Evolutionary conservation across 2,329 filamentous ascomycete species (phyloP).

Genomic region (Alternaria sp.): DNA sequence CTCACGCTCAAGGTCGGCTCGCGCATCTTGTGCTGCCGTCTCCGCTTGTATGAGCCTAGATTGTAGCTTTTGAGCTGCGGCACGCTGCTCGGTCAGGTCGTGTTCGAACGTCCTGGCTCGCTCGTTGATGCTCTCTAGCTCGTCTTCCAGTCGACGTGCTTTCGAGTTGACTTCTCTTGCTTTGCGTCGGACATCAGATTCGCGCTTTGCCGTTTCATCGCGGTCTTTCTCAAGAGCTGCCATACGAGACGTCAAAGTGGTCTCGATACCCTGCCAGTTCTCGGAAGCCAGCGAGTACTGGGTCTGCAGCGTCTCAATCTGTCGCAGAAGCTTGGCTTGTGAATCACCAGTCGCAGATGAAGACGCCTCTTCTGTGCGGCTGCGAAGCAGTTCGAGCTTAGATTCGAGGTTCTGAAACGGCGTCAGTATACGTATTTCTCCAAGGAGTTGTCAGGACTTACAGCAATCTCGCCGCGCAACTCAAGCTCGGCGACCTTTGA

Average conservation of each 20-base stretch:
- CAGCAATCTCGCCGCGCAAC: constrained; percentile 75
- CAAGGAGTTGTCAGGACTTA: constrained; percentile 26
- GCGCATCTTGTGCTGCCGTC: constrained; percentile 65
- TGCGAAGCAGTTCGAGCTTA: constrained; percentile 86
- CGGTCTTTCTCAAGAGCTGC: constrained; percentile 85
- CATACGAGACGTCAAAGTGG: constrained; percentile 78
- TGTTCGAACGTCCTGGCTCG: constrained; percentile 69
- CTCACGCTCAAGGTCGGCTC: constrained; percentile 63
- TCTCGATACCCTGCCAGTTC: constrained; percentile 97
- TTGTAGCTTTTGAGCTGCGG: constrained; percentile 67
- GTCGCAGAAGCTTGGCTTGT: constrained; percentile 86
- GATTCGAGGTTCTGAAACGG: constrained; percentile 73
- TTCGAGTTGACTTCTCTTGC: constrained; percentile 80
- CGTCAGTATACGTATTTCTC: constrained; percentile 27
- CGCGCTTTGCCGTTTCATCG: constrained; percentile 81
- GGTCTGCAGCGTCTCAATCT: constrained; percentile 93
- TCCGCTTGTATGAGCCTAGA: constrained; percentile 69
- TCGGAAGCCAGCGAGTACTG: constrained; percentile 94
- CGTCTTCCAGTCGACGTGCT: constrained; percentile 75
- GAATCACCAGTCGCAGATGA: constrained; percentile 81
- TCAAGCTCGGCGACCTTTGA: constrained; percentile 74
- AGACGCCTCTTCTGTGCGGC: constrained; percentile 85
- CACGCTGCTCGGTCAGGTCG: constrained; percentile 66
- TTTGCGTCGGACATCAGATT: constrained; percentile 87
- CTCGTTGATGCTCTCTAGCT: constrained; percentile 73